Percentiles rank a stretch among this genome's conserved stretches.
These are phyloP conservation scores for Podospora anserina DNA, from an alignment of 495 filamentous ascomycete species.

Conservation along the genomic window DNA sequence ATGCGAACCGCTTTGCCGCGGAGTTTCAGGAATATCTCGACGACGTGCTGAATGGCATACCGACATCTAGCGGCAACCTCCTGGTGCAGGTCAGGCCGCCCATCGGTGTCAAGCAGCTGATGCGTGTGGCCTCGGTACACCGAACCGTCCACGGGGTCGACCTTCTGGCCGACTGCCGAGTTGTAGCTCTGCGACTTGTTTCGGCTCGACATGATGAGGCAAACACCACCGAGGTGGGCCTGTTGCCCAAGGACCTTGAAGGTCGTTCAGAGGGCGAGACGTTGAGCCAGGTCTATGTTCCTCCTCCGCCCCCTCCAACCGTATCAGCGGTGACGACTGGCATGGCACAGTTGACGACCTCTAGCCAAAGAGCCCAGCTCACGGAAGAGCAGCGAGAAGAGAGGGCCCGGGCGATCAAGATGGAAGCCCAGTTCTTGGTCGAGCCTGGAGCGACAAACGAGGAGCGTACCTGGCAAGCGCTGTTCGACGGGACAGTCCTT, in stretches of 20 bases:
- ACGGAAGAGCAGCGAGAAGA: too few species aligned
- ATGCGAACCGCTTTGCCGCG: not conserved
- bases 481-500: not conserved
- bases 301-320: too few species aligned
- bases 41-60: not conserved
- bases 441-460: not conserved
- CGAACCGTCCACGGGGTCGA: not conserved
- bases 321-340: too few species aligned
- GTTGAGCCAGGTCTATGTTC: too few species aligned
- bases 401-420: too few species aligned
- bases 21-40: not conserved
- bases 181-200: not conserved
- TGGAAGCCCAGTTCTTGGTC: too few species aligned
- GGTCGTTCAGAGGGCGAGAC: too few species aligned
- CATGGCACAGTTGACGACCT: too few species aligned
- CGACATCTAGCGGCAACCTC: not conserved
- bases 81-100: not conserved
- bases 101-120: not conserved
- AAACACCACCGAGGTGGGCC: not conserved
- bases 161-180: not conserved
- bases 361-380: too few species aligned
- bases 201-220: not conserved
- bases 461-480: not conserved
- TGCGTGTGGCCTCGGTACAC: not conserved
- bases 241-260: not conserved